A percentile compares a stretch with the other conserved stretches of the same genome.
These are phyloP conservation scores for Mycena albidolilacea DNA, from an alignment of 768 basidiomycete species.

Conservation along the genomic window DNA sequence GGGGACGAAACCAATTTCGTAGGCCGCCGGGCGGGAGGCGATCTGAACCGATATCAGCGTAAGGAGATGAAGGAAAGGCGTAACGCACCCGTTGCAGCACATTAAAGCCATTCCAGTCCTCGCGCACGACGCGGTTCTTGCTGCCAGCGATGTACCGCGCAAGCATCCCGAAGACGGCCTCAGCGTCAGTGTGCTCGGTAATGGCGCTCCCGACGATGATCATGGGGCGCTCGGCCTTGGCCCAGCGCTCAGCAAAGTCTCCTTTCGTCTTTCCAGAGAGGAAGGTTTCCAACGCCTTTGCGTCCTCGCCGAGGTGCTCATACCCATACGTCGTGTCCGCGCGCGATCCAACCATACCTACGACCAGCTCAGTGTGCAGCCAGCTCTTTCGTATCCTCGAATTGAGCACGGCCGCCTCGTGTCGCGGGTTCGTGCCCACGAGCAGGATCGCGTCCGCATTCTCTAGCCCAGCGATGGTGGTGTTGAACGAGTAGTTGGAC, in stretches of 20 bases:
- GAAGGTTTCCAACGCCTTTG: slow-evolving; percentile 84
- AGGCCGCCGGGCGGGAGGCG: slow-evolving; percentile 94
- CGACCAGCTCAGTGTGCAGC: slow-evolving; percentile 88
- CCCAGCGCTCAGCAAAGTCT: slow-evolving; percentile 82
- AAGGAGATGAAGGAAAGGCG: slow-evolving; percentile 12
- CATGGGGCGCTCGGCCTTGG: slow-evolving; percentile 90
- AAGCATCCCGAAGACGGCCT: slow-evolving; percentile 81
- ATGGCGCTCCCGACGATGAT: slow-evolving; percentile 94
- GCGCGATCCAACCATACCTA: slow-evolving; percentile 92
- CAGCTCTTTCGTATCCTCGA: slow-evolving; percentile 96
- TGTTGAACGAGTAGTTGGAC: slow-evolving; percentile 97
- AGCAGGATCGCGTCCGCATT: slow-evolving; percentile 93
- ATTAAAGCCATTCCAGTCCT: slow-evolving; percentile 97
- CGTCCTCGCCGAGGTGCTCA: slow-evolving; percentile 87
- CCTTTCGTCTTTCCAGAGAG: slow-evolving; percentile 74
- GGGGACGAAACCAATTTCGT: slow-evolving; percentile 95
- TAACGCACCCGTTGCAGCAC: slow-evolving; percentile 88
- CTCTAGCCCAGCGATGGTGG: slow-evolving; percentile 92
- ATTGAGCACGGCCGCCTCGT: slow-evolving; percentile 97
- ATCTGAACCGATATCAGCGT: slow-evolving; percentile 59
- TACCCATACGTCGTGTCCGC: slow-evolving; percentile 95
- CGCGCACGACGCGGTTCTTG: slow-evolving; percentile 81
- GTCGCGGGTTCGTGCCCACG: slow-evolving; percentile 96
- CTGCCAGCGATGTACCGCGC: slow-evolving; percentile 86
- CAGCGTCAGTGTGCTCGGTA: slow-evolving; percentile 87